A percentile compares a stretch with the other conserved stretches of the same genome.
Conservation (phyloP, 2,329 filamentous ascomycete genomes). For the Arthrobotrys musiformis region DNA sequence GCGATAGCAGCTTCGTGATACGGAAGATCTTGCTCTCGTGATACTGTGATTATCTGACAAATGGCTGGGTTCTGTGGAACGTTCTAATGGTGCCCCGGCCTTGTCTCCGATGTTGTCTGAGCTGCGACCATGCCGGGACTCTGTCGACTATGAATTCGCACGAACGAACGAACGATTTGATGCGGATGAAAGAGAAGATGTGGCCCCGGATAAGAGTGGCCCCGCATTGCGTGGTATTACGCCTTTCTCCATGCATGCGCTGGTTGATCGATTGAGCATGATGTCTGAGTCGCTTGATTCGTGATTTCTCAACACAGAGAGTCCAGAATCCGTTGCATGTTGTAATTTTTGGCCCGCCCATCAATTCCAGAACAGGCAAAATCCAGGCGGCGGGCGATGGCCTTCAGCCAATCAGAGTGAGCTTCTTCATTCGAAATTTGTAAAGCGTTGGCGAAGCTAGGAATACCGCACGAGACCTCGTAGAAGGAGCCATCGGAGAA, state of each 20-base stretch:
- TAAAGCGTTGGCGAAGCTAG: conserved; percentile 20
- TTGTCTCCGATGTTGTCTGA: neutral
- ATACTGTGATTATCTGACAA: conserved; percentile 28
- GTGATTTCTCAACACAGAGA: conserved; percentile 26
- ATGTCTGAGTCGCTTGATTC: conserved; percentile 16
- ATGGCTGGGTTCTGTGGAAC: neutral
- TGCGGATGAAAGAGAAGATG: neutral
- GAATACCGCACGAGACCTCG: conserved; percentile 20
- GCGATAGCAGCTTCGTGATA: conserved; percentile 29
- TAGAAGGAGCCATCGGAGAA: conserved; percentile 13
- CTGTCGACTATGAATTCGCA: neutral
- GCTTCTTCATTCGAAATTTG: conserved; percentile 44
- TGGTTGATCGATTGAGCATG: conserved; percentile 21
- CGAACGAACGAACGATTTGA: conserved; percentile 21
- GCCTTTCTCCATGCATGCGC: neutral
- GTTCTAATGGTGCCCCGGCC: neutral
- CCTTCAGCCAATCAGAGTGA: conserved; percentile 20
- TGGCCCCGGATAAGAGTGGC: conserved; percentile 1
- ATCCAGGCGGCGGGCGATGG: conserved; percentile 22
- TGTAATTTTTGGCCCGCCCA: conserved; percentile 36
- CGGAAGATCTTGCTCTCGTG: conserved; percentile 5
- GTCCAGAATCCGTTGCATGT: conserved; percentile 5
- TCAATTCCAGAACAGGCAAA: conserved; percentile 12
- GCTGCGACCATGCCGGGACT: neutral
- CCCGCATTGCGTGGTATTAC: conserved; percentile 3